These are phyloP conservation scores for Amanita phalloides DNA, from an alignment of 768 basidiomycete genomes.

Conservation along the genomic window DNA sequence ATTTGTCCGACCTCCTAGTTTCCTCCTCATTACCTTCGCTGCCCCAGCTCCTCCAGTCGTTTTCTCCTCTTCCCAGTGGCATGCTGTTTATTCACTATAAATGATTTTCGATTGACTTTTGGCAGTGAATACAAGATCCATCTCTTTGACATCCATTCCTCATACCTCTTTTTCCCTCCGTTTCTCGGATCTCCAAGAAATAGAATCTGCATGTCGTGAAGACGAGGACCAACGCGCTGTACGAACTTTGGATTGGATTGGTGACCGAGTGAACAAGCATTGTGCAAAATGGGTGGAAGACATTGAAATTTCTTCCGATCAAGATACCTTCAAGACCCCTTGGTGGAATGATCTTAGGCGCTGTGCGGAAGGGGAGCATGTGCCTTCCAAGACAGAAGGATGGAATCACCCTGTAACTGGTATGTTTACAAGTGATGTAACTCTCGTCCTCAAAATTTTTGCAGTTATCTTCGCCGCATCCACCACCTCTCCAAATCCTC, in stretches of 20 bases:
- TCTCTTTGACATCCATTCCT: slow-evolving; percentile 54
- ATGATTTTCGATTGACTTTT: slow-evolving; percentile 3
- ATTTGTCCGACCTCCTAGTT: slow-evolving; percentile 52
- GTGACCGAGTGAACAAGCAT: slow-evolving; percentile 52
- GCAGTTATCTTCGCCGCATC: slow-evolving; percentile 76
- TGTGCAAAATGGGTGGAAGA: slow-evolving; percentile 66
- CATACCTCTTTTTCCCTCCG: slow-evolving; percentile 67
- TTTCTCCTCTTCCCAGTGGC: slow-evolving; percentile 80
- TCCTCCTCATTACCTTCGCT: slow-evolving; percentile 55
- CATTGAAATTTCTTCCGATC: slow-evolving; percentile 35
- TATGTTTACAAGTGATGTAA: slow-evolving; percentile 27
- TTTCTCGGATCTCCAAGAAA: slow-evolving; percentile 66
- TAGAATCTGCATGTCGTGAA: slow-evolving; percentile 67
- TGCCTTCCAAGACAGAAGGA: slow-evolving; percentile 60
- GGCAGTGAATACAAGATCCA: slow-evolving; percentile 72
- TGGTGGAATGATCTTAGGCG: slow-evolving; percentile 85
- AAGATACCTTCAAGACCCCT: slow-evolving; percentile 40
- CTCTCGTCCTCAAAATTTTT: slow-evolving; percentile 3
- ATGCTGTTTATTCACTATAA: slow-evolving; percentile 10
- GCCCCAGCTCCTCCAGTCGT: slow-evolving; percentile 70
- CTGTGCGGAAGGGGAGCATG: slow-evolving; percentile 68
- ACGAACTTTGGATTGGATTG: slow-evolving; percentile 82
- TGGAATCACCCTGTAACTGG: slow-evolving; percentile 85
- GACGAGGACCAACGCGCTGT: slow-evolving; percentile 71
- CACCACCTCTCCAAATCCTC: slow-evolving; percentile 69